Conservation (phyloP, 768 basidiomycete genomes). For the Mycena galericulata region DNA sequence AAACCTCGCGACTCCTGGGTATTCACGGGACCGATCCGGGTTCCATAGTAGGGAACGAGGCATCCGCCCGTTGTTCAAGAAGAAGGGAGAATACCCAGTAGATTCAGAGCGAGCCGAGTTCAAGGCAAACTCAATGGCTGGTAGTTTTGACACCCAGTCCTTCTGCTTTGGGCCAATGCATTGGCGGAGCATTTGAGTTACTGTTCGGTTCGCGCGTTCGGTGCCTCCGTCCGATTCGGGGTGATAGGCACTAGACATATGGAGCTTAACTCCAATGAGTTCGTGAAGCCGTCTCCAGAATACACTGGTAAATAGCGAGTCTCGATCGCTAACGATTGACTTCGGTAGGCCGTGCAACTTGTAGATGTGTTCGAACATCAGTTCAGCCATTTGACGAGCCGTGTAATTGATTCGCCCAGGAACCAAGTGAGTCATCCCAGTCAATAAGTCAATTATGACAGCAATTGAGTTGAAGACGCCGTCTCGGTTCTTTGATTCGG, state of each 20-base stretch:
- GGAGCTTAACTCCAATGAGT: constrained; percentile 23
- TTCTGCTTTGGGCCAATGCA: constrained; percentile 38
- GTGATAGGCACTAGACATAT: constrained; percentile 28
- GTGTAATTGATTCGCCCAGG: constrained; percentile 29
- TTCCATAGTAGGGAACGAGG: constrained; percentile 35
- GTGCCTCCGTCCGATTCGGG: constrained; percentile 15
- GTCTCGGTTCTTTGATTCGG: constrained; percentile 35
- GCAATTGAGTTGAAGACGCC: constrained; percentile 38
- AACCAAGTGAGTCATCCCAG: constrained; percentile 41
- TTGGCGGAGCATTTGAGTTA: constrained; percentile 39
- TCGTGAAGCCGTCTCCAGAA: constrained; percentile 38
- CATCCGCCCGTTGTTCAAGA: constrained; percentile 7
- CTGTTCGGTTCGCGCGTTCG: constrained; percentile 36
- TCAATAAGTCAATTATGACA: constrained; percentile 41
- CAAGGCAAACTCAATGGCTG: background rate
- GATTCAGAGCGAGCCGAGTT: too few species aligned
- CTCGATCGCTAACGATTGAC: constrained; percentile 42
- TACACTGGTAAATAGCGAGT: constrained; percentile 41
- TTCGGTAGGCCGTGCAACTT: constrained; percentile 45
- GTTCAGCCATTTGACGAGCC: constrained; percentile 41
- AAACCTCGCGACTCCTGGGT: constrained; percentile 33
- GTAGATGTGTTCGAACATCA: constrained; percentile 41
- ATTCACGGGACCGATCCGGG: constrained; percentile 4
- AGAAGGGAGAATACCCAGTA: constrained; percentile 38
- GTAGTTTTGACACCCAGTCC: constrained; percentile 41